Evolutionary conservation across 495 filamentous ascomycete genomes (phyloP).

Genomic region (Podospora pseudoanserina): DNA sequence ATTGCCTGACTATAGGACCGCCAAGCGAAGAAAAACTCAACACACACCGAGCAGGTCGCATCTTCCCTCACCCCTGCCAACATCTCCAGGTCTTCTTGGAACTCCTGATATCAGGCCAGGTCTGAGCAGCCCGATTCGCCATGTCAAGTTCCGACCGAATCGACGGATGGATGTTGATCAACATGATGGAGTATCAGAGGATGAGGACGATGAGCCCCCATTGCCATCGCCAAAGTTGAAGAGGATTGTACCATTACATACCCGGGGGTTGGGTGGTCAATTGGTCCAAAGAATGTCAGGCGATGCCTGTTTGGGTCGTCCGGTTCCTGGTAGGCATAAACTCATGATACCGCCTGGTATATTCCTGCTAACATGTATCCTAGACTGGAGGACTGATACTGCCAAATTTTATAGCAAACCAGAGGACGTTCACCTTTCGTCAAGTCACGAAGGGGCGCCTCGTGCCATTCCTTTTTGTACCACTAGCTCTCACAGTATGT

Average conservation of each 20-base stretch:
- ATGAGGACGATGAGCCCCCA: conserved; percentile 28
- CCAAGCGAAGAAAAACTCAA: conserved; percentile 26
- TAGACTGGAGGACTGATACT: conserved; percentile 70
- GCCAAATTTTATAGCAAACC: conserved; percentile 67
- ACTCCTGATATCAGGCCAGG: conserved; percentile 27
- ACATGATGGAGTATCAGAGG: conserved; percentile 31
- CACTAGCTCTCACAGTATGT: conserved; percentile 71
- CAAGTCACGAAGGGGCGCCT: conserved; percentile 51
- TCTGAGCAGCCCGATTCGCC: conserved; percentile 38
- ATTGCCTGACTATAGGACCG: conserved; percentile 22
- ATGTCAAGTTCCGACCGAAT: conserved; percentile 31
- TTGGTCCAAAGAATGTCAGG: conserved; percentile 43
- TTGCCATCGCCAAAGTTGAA: neutral
- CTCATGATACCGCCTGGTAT: too few relatives aligned
- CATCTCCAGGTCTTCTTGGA: conserved; percentile 25
- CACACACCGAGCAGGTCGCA: conserved; percentile 16
- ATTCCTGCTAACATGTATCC: conserved; percentile 14
- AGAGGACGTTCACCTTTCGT: conserved; percentile 59
- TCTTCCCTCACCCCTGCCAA: conserved; percentile 28
- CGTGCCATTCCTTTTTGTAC: conserved; percentile 75
- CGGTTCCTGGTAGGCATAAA: conserved; percentile 31
- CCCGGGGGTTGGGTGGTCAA: conserved; percentile 40
- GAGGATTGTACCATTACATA: conserved; percentile 33
- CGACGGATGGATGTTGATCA: conserved; percentile 22
- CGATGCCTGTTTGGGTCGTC: conserved; percentile 36